A percentile compares a stretch with the other conserved stretches of the same genome.
phyloP scores from a whole-genome alignment of 2,329 filamentous ascomycete species.

The Tolypocladium endophyticum region DNA sequence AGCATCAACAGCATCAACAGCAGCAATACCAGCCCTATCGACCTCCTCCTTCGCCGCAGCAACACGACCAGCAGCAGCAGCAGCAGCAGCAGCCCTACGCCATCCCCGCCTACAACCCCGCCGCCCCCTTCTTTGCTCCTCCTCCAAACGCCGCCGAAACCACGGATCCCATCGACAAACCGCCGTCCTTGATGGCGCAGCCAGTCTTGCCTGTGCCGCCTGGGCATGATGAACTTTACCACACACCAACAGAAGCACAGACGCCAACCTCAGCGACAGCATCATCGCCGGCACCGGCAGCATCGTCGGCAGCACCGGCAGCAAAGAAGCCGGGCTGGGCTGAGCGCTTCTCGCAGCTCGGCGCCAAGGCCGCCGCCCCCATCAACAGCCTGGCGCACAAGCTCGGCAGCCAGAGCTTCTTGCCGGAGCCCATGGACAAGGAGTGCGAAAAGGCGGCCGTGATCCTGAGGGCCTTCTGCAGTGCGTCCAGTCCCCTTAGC shows the following conservation, averaged over 20 bases:
- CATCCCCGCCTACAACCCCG: slow-evolving; percentile 20
- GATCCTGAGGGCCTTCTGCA: slow-evolving; percentile 79
- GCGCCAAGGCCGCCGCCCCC: slow-evolving; percentile 49
- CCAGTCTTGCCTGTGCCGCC: not conserved
- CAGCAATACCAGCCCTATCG: slow-evolving; percentile 3
- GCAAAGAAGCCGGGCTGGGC: slow-evolving; percentile 14
- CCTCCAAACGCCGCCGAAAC: slow-evolving; percentile 9
- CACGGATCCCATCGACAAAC: not conserved
- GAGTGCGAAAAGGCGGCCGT: slow-evolving; percentile 85
- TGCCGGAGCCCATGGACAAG: slow-evolving; percentile 76
- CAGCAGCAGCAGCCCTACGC: slow-evolving; percentile 10
- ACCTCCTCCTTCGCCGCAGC: not conserved
- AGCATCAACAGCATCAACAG: slow-evolving; percentile 6
- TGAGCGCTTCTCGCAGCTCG: slow-evolving; percentile 18
- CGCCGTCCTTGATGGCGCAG: slow-evolving; percentile 1
- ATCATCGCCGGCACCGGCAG: slow-evolving; percentile 2
- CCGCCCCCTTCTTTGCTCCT: slow-evolving; percentile 17
- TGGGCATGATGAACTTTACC: not conserved
- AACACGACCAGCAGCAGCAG: not conserved
- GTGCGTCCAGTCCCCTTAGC: slow-evolving; percentile 32
- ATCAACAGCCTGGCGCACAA: slow-evolving; percentile 76
- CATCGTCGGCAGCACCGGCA: slow-evolving; percentile 2
- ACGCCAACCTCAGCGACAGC: not conserved
- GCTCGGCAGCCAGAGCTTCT: slow-evolving; percentile 74
- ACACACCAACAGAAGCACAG: slow-evolving; percentile 3